Base-by-base conservation (phyloP, 176 grass and related monocot species). In the Thalia dealbata region DNA sequence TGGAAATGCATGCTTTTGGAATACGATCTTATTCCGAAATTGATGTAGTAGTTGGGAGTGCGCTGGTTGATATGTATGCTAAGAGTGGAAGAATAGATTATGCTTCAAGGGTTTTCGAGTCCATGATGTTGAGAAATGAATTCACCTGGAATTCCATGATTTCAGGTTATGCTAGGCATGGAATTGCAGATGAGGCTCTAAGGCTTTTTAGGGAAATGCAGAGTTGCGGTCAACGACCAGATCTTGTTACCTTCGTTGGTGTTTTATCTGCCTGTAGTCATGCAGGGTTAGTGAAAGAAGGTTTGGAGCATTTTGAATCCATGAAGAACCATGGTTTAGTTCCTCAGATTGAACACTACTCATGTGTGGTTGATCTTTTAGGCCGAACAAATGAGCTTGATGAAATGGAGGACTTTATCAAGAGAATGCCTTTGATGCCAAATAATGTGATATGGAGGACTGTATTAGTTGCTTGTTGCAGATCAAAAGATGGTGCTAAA, bases 81-180 rank as follows among this genome's bases (percentile, higher is more conserved):
- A 95, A 95, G 70, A 90, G 87, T 14, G 91, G 91, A 83, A 90
- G 82, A 75, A 80, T 90, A 79, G 87, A 90, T 70, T 95, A 95
- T 73, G 91, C 87, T 78, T 90, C 81, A 48, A 86, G 83, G 38
- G 70, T 95, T 69, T 95, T 95, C 48, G 84, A 38, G 60, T 90
- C 80, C 54, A 95, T 87, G 79, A 85, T 25, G 70, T 70, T 73
- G 18, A 90, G 66, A 76, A 90, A 95, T 78, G 75, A 95, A 63
- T 90, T 95, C 75, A 84, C 84, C 60, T 95, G 86, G 86, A 95
- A 95, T 65, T 95, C 87, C 54, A 95, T 95, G 91, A 95, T 95
- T 78, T 95, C 86, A 73, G 91, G 82, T 76, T 95, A 82, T 82
- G 91, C 84, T 61, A 81, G 84, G 73, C 84, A 95, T 84, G 91